These are phyloP conservation scores for Mrakia blollopis DNA, from an alignment of 768 basidiomycete species.

Conservation along the genomic window DNA sequence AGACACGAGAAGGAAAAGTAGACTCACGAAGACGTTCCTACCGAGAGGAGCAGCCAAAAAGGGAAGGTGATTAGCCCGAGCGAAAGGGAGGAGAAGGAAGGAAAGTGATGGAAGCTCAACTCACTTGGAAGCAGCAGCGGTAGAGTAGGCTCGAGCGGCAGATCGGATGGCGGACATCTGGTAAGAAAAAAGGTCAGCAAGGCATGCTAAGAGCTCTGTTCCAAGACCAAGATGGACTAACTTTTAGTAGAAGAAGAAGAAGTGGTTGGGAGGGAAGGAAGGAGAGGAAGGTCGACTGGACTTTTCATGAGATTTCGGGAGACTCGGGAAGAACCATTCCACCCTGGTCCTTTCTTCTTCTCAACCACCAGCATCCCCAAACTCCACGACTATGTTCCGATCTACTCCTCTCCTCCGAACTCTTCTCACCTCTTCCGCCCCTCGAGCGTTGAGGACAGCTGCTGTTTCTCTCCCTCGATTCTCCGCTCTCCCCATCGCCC, in stretches of 20 bases:
- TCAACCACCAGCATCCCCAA: not conserved
- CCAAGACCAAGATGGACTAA: too few species aligned
- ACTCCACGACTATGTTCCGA: not conserved
- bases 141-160: conserved; percentile 22
- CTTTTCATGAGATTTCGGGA: too few species aligned
- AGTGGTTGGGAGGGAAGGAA: not conserved
- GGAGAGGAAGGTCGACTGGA: not conserved
- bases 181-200: too few species aligned
- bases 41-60: not conserved
- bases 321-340: not conserved
- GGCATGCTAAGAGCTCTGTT: too few species aligned
- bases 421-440: not conserved
- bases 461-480: not conserved
- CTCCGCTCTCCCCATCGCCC: not conserved
- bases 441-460: not conserved
- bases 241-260: not conserved
- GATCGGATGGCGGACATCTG: conserved; percentile 22
- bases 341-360: not conserved
- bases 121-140: conserved; percentile 17
- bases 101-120: not conserved
- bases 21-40: conserved; percentile 23
- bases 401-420: conserved; percentile 11
- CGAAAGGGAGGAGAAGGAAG: not conserved
- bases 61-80: not conserved
- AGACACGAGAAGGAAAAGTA: not conserved